Conservation (phyloP, 768 basidiomycete species). For the Leucocoprinus leucothites region DNA sequence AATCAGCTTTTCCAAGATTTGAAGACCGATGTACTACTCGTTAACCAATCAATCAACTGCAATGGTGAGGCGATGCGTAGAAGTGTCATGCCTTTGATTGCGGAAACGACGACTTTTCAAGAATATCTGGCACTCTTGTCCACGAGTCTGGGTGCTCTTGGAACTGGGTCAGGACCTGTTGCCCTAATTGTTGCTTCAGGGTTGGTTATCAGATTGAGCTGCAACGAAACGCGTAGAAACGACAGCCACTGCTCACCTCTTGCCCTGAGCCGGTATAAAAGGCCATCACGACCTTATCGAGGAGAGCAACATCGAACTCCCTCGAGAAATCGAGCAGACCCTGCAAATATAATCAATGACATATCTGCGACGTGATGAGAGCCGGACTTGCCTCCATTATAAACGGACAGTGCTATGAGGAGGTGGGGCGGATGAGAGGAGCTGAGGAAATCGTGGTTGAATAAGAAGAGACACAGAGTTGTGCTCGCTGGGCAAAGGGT, state of each 20-base stretch:
- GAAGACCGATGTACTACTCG: slow-evolving; percentile 87
- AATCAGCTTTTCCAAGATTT: slow-evolving; percentile 95
- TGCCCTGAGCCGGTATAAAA: slow-evolving; percentile 84
- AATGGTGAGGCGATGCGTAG: not conserved
- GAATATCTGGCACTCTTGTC: slow-evolving; percentile 93
- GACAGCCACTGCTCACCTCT: slow-evolving; percentile 53
- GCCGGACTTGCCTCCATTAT: slow-evolving; percentile 47
- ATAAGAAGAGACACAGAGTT: slow-evolving; percentile 19
- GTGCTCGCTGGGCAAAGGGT: slow-evolving; percentile 40
- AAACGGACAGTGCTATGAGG: slow-evolving; percentile 17
- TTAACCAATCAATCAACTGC: slow-evolving; percentile 13
- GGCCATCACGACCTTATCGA: slow-evolving; percentile 92
- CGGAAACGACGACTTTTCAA: slow-evolving; percentile 79
- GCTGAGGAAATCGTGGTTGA: slow-evolving; percentile 17
- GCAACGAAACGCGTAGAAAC: slow-evolving; percentile 12
- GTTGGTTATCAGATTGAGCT: slow-evolving; percentile 24
- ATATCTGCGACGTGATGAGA: slow-evolving; percentile 8
- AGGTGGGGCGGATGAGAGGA: slow-evolving; percentile 14
- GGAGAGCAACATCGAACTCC: slow-evolving; percentile 88
- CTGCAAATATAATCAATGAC: slow-evolving; percentile 35
- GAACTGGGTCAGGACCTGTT: slow-evolving; percentile 91
- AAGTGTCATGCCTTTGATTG: slow-evolving; percentile 70
- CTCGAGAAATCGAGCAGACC: slow-evolving; percentile 89
- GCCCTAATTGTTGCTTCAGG: slow-evolving; percentile 87
- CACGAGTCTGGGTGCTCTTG: slow-evolving; percentile 96